Conservation (phyloP, 2,329 filamentous ascomycete genomes). For the Aurifilum marmelostoma region DNA sequence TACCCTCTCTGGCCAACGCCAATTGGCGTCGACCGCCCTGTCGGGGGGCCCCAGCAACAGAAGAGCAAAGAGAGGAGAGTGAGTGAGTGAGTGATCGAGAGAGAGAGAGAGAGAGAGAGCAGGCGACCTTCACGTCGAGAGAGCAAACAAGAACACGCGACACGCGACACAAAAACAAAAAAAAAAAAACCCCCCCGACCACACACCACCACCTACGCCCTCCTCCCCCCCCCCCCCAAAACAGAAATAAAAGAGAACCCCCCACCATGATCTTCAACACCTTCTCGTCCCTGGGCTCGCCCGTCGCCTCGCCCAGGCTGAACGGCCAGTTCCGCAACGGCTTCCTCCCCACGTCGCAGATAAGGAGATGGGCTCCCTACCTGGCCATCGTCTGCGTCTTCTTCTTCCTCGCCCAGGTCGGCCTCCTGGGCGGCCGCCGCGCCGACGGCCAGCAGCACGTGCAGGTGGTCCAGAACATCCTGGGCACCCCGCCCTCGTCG, state of each 20-base stretch:
- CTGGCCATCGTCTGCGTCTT: constrained; percentile 50
- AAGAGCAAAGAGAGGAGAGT: background rate
- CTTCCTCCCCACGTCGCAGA: constrained; percentile 38
- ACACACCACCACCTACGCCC: too few relatives aligned
- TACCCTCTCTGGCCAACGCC: background rate
- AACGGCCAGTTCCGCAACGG: constrained; percentile 36
- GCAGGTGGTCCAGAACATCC: constrained; percentile 46
- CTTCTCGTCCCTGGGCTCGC: constrained; percentile 26
- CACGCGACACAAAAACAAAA: background rate
- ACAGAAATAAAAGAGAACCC: too few relatives aligned
- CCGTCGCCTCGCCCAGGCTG: constrained; percentile 34
- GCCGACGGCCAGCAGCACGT: constrained; percentile 10
- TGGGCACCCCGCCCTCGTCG: constrained; percentile 38
- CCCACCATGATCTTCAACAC: constrained; percentile 16
- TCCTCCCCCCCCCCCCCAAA: too few relatives aligned
- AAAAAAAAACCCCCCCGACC: too few relatives aligned
- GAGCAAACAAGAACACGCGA: background rate
- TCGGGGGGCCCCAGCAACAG: background rate
- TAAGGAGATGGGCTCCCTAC: constrained; percentile 46
- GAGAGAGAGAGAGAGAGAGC: background rate
- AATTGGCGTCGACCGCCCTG: background rate
- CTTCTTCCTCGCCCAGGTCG: constrained; percentile 41
- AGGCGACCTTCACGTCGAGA: background rate
- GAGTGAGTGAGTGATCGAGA: too few relatives aligned
- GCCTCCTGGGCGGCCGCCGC: constrained; percentile 11